These are phyloP conservation scores for Seminavis robusta DNA, from an alignment of 108 stramenopile genomes.

Conservation along the genomic window DNA sequence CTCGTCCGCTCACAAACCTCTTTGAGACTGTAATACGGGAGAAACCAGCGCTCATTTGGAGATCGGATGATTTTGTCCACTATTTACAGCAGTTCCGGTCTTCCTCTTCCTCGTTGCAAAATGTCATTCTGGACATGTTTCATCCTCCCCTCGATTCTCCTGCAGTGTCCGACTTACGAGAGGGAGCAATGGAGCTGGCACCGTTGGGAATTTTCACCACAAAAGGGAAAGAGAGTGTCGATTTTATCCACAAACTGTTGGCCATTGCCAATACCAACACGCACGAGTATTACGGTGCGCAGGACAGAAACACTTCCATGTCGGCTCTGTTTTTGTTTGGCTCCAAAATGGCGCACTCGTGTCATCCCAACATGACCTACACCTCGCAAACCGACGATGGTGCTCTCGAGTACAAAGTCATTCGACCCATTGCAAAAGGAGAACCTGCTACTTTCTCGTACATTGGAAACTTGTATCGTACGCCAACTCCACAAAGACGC, in stretches of 20 bases:
- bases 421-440: conserved; percentile 17
- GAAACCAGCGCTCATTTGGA: conserved; percentile 17
- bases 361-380: conserved; percentile 15
- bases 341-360: conserved; percentile 27
- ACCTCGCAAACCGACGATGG: conserved; percentile 12
- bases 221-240: too few relatives aligned
- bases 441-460: conserved; percentile 22
- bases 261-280: conserved; percentile 10
- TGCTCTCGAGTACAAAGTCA: conserved; percentile 25
- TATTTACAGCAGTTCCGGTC: conserved; percentile 1
- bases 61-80: neutral
- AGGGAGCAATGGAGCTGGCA: neutral
- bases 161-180: neutral
- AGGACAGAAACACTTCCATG: neutral
- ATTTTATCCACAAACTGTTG: conserved; percentile 9
- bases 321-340: conserved; percentile 22
- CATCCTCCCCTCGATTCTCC: conserved; percentile 3
- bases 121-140: conserved; percentile 19
- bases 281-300: conserved; percentile 15
- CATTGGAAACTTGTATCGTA: conserved; percentile 3
- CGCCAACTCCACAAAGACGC: conserved; percentile 13
- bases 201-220: too few relatives aligned
- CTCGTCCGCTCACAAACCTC: too few relatives aligned
- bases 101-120: neutral
- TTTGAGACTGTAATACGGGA: conserved; percentile 14